Base-by-base conservation (phyloP, 441 rosid species). In the Capsella rubella region DNA sequence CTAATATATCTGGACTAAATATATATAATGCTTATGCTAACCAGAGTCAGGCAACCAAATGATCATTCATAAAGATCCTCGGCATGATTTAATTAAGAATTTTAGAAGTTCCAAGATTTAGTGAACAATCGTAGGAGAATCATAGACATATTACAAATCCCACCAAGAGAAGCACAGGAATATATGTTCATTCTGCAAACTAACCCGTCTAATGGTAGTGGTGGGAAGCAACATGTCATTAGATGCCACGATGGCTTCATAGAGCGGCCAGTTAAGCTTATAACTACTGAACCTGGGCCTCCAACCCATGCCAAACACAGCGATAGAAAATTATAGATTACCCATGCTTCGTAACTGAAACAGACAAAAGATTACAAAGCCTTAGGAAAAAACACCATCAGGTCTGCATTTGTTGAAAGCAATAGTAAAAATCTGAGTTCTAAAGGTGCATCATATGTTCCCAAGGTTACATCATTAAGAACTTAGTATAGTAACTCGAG, bases 311-410 rank as follows among this genome's bases (percentile, higher is more conserved):
- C 97, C 79, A 94, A 87, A 83, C 97, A 94, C 63, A 94, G 75
- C 14, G 97, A 90, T 66, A 92, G 72, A 81, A 94, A 94, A 74
- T 94, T 94, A 61, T 94, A 94, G 51, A 94, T 94, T 81, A 94
- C 99, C 99, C 99, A 94, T 59, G 99, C 99, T 82, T 94, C 99
- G 79, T 94, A 94, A 40, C 97, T 93, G 95, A 76, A 84, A 84
- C 74, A 84, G 53, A 54, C 59, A 28, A 54, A 34, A 56, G 3
- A 64, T 37, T 1, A 70, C 35, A 15, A 35, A 72, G 40, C 18
- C 49, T 64, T 66, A 43, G 8, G 8, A 32, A 32, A 6, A 32
- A 6, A 32, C 35, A 77, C 42, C 43, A 58, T 42, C 61, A 49
- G 62, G 31, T 43, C 16, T 53, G 27, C 74, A 69, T 37, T 47